Evolutionary conservation across 164 flowering plant species (phyloP).

Genomic region (Platanus orientalis): DNA sequence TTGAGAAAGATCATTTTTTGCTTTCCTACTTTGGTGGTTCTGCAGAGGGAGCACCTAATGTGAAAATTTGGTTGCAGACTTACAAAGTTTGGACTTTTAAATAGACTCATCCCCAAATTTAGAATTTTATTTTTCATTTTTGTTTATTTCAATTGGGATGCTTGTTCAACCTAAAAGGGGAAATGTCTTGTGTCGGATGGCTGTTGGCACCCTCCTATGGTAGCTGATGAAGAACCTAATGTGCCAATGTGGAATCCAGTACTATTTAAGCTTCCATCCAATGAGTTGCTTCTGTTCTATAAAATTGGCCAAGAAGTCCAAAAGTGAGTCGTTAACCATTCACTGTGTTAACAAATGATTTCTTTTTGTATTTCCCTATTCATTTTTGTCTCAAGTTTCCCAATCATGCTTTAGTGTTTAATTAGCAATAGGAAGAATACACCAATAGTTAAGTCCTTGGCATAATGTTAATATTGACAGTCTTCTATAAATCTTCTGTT

Average conservation of each 20-base stretch:
- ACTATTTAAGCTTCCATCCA: conserved; percentile 65
- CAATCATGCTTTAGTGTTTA: neutral
- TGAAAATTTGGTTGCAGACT: conserved; percentile 85
- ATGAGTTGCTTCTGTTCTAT: conserved; percentile 78
- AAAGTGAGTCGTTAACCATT: conserved; percentile 41
- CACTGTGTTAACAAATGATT: neutral
- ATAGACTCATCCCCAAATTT: neutral
- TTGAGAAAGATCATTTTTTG: conserved; percentile 63
- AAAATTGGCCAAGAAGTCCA: conserved; percentile 83
- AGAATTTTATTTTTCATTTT: neutral
- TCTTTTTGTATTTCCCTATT: neutral
- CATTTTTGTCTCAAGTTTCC: neutral
- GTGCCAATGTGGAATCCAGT: conserved; percentile 99
- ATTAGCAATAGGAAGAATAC: neutral
- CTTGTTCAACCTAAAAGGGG: conserved; percentile 1
- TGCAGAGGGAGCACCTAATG: conserved; percentile 86
- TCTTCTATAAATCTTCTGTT: neutral
- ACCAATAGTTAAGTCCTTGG: neutral
- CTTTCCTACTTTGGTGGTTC: conserved; percentile 92
- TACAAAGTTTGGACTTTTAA: conserved; percentile 55
- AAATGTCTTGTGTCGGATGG: conserved; percentile 53
- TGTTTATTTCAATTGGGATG: neutral
- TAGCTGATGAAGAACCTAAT: conserved; percentile 58
- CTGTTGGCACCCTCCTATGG: conserved; percentile 56
- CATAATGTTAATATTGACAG: neutral